Evolutionary conservation across 805 yeast genomes (phyloP), one percentile per base, ranked within the genome.

Genomic region (Millerozyma acaciae): DNA sequence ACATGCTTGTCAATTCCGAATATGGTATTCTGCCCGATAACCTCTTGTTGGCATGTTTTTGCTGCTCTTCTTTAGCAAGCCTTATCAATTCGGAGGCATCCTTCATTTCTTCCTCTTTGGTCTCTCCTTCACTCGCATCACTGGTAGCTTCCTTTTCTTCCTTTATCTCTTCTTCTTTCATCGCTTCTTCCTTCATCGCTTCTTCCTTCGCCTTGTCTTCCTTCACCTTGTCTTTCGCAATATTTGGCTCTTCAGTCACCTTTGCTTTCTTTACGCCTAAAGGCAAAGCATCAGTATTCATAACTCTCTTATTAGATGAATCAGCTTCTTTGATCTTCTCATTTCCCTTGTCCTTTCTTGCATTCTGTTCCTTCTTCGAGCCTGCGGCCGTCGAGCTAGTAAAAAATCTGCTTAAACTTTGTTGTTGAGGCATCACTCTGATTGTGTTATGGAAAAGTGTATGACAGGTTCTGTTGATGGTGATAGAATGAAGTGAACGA

Each of bases 1-100:
- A 90, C 4, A 84, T 75, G 5, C 73, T 72, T 16, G 83, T 74
- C 21, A 82, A 47, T 16, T 67, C 62, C 3, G 65, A 48, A 39
- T 63, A 66, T 2, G 60, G 55, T 15, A 65, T 52, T 19, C 47
- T 52, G 18, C 37, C 24, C 9, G 38, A 22, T 6, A 38, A 21
- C 21, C 35, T 37, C 12, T 39, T 44, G 13, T 28, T 31, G 19
- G 26, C 28, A 21, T 45, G 43, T 13, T 30, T 16, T 19, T 24
- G 28, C 14, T 36, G 38, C n/a, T 38, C 38, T 10, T 44, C 17
- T 28, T 49, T 21, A 2, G 42, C 14, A 16, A 45, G 22, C 21
- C 42, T 40, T 10, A 47, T 44, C 17, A 44, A 29, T 20, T 37
- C 28, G 16, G 40, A 17, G 8, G 47, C 52, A 17, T 48, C 47